phyloP scores from a whole-genome alignment of 768 basidiomycete genomes.

The Myochromella boudieri region DNA sequence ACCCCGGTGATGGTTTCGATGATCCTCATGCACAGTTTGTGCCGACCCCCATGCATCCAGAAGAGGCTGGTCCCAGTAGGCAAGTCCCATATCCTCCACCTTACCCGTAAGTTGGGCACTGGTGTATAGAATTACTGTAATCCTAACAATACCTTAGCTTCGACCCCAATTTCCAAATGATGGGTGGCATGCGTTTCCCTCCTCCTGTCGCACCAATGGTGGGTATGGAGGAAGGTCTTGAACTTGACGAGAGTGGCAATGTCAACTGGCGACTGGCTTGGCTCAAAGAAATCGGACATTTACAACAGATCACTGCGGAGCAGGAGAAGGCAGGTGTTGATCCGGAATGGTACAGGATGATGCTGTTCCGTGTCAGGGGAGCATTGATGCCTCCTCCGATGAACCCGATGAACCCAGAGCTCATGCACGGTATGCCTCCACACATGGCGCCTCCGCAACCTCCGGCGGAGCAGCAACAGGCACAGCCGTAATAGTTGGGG shows the following conservation, averaged over 20 bases:
- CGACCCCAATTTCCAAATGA: conserved; percentile 71
- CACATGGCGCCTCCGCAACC: conserved; percentile 41
- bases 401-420: conserved; percentile 47
- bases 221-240: conserved; percentile 61
- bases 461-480: conserved; percentile 29
- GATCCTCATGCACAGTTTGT: conserved; percentile 60
- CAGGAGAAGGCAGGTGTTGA: conserved; percentile 82
- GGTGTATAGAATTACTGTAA: neutral
- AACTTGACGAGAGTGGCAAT: conserved; percentile 76
- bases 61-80: conserved; percentile 62
- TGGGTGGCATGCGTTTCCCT: conserved; percentile 66
- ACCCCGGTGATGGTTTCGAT: conserved; percentile 52
- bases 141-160: conserved; percentile 46
- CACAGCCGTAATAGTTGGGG: conserved; percentile 5
- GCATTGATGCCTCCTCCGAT: conserved; percentile 64
- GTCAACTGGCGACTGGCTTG: conserved; percentile 79
- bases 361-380: conserved; percentile 75
- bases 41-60: conserved; percentile 54
- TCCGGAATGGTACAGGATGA: conserved; percentile 85
- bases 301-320: conserved; percentile 75
- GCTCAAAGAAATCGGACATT: conserved; percentile 75
- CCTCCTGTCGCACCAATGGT: conserved; percentile 55
- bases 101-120: conserved; percentile 47
- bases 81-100: conserved; percentile 60
- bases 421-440: conserved; percentile 46